Conservation (phyloP, 306 rosid genomes). For the Cucumis sativus region Cucumber_9930_V3 NC_026656.2:4214001-4214500, state of each 20-base stretch:
- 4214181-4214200: conserved; percentile 40
- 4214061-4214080: conserved; percentile 71
- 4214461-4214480: conserved; percentile 4
- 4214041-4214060: conserved; percentile 69
- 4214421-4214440: conserved; percentile 62
- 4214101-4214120: conserved; percentile 27
- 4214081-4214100: conserved; percentile 49
- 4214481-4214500: conserved; percentile 8
- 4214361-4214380: conserved; percentile 29
- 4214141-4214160: conserved; percentile 16
- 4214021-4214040: conserved; percentile 19
- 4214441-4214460: conserved; percentile 58
- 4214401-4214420: conserved; percentile 69
- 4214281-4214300: conserved; percentile 90
- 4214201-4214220: conserved; percentile 78
- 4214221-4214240: conserved; percentile 40
- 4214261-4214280: conserved; percentile 77
- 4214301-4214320: conserved; percentile 73
- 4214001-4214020: conserved; percentile 50
- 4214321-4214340: conserved; percentile 65
- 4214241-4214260: conserved; percentile 25
- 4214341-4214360: conserved; percentile 32
- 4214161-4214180: neutral
- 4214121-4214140: conserved; percentile 16
- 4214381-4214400: conserved; percentile 51